phyloP scores from a whole-genome alignment of 345 rosid species.

The Lumnitzera racemosa region DNA sequence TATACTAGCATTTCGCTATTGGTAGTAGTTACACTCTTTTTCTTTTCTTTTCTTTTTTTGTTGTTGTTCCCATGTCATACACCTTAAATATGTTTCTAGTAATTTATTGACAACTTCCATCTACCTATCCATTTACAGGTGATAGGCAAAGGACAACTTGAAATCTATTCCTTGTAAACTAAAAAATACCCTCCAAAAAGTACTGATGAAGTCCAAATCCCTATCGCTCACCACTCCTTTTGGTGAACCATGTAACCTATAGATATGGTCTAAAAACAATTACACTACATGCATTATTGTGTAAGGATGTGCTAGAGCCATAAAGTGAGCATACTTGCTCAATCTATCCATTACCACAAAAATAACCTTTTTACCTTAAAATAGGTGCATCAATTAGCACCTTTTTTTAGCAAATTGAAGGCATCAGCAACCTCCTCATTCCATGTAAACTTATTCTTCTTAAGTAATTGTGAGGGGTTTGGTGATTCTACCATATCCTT shows the following conservation, averaged over 20 bases:
- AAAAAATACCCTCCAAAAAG: neutral
- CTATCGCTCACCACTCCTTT: neutral
- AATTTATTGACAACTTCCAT: neutral
- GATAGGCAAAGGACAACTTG: neutral
- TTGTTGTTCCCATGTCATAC: conserved; percentile 1
- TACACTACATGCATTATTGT: neutral
- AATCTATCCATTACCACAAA: too few species aligned
- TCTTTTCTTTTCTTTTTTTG: neutral
- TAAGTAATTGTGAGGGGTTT: too few species aligned
- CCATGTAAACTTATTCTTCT: too few species aligned
- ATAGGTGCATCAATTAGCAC: neutral
- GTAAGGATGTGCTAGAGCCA: too few species aligned
- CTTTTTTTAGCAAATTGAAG: neutral
- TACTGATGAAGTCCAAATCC: neutral
- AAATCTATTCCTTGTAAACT: neutral
- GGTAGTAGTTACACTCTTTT: neutral
- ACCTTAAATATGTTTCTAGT: conserved; percentile 1
- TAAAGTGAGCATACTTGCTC: too few species aligned
- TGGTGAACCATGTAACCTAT: conserved; percentile 1
- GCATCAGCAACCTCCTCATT: neutral
- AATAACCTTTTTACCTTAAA: neutral
- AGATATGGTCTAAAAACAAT: neutral
- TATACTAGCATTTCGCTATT: conserved; percentile 2
- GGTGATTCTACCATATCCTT: neutral
- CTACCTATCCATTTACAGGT: conserved; percentile 1